Evolutionary conservation across 192 early-diverging fungal species (phyloP), one percentile per base, ranked within the genome.

Genomic region (Coemansia nantahalensis): DNA sequence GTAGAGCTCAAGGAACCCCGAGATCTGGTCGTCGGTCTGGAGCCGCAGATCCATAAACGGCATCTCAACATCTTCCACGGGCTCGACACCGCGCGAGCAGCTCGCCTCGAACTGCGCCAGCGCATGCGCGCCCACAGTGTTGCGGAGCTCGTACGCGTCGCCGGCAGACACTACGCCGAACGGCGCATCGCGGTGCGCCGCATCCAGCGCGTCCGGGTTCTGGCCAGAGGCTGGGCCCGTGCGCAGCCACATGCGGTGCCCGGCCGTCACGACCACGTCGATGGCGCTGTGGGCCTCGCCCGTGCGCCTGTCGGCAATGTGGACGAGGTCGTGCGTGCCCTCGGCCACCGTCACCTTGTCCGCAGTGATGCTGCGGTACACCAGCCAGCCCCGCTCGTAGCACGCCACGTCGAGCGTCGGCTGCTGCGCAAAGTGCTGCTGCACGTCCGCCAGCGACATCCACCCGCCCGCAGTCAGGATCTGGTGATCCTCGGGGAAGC

Each of bases 401-500:
- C 64, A 66, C 9, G 64, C 64, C 12, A 66, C 46, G 15, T 39
- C 24, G 38, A 66, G 32, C 1, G 40, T 44, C 15, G 12, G 3
- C 30, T 66, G 50, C 7, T 17, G 12, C 22, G 22, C 26, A 49
- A 66, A 66, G 50, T 66, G 64, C 44, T 23, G 33, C 40, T 59
- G 55, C 19, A 66, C 64, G n/a, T 66, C 55, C 4, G 16, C 14
- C 37, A 66, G 56, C 33, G 39, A 58, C 56, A 57, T 47, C 55
- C 57, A 66, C 26, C 64, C 64, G 8, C 41, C 33, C 45, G 59
- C 56, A 5, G 64, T 66, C 56, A 66, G 16, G 44, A 66, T 54
- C 51, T 66, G 64, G 35, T 66, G 64, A 38, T 66, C 64, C 23
- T 58, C 64, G 7, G 64, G 64, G 56, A 62, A 56, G 7, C 54